These are phyloP conservation scores for Aspergillus hiratsukae DNA, from an alignment of 2,329 filamentous ascomycete species.

Conservation along the genomic window DNA sequence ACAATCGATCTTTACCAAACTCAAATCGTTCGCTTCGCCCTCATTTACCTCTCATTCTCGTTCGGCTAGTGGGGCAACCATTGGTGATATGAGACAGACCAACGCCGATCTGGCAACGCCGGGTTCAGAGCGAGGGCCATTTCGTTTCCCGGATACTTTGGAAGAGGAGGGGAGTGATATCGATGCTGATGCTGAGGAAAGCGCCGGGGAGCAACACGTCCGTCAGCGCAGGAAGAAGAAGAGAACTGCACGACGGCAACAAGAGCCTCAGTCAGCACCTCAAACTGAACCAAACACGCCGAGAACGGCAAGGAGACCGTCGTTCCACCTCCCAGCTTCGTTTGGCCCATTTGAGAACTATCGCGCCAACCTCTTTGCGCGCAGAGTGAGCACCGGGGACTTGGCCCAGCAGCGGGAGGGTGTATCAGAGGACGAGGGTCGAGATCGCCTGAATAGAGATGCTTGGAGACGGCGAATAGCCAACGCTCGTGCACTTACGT, in stretches of 20 bases:
- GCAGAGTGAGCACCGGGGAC: conserved; percentile 64
- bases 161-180: conserved; percentile 63
- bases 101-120: conserved; percentile 42
- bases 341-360: conserved; percentile 43
- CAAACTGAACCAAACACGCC: conserved; percentile 67
- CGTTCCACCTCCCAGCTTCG: conserved; percentile 44
- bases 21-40: conserved; percentile 64
- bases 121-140: conserved; percentile 46
- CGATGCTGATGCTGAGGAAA: conserved; percentile 79
- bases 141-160: conserved; percentile 52
- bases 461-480: conserved; percentile 57
- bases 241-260: conserved; percentile 49
- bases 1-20: conserved; percentile 69
- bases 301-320: conserved; percentile 39
- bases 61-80: conserved; percentile 45
- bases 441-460: conserved; percentile 55
- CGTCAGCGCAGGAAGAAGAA: conserved; percentile 55
- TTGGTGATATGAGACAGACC: conserved; percentile 37
- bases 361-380: conserved; percentile 50
- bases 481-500: conserved; percentile 42
- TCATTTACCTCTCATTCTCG: conserved; percentile 47
- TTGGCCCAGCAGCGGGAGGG: conserved; percentile 56
- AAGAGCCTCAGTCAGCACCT: conserved; percentile 46
- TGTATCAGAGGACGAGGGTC: conserved; percentile 71
- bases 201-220: conserved; percentile 66